These are phyloP conservation scores for Cadophora sp. DNA, from an alignment of 2,329 filamentous ascomycete species.

Conservation along the genomic window DNA sequence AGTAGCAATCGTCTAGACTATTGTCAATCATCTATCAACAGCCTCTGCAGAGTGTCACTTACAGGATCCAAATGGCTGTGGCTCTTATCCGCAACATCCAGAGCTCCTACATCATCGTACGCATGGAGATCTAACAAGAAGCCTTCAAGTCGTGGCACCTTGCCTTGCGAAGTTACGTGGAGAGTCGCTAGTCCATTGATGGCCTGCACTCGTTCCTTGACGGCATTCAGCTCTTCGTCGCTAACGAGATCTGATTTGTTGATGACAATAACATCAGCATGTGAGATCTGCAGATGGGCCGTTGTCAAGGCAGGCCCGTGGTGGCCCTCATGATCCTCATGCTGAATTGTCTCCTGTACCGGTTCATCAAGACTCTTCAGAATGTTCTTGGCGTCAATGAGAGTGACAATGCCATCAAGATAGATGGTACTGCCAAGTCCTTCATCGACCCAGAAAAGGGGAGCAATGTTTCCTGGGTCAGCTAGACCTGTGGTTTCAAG, in stretches of 20 bases:
- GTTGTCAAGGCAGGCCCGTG: slow-evolving; percentile 81
- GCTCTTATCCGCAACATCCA: slow-evolving; percentile 76
- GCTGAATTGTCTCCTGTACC: slow-evolving; percentile 57
- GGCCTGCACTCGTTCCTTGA: slow-evolving; percentile 74
- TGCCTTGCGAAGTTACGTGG: slow-evolving; percentile 79
- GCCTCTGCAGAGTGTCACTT: slow-evolving; percentile 44
- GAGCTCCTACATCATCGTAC: slow-evolving; percentile 80
- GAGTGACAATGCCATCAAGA: slow-evolving; percentile 93
- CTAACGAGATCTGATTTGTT: slow-evolving; percentile 92
- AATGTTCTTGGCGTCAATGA: slow-evolving; percentile 96
- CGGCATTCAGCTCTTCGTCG: slow-evolving; percentile 68
- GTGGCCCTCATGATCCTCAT: slow-evolving; percentile 57
- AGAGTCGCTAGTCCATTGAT: slow-evolving; percentile 92
- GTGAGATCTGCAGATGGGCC: slow-evolving; percentile 94
- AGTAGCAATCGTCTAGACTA: slow-evolving; percentile 78
- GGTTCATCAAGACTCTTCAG: slow-evolving; percentile 80
- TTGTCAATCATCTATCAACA: slow-evolving; percentile 22
- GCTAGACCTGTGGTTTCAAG: slow-evolving; percentile 95
- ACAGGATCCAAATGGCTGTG: slow-evolving; percentile 92
- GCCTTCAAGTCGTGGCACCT: slow-evolving; percentile 82
- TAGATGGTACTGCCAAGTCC: slow-evolving; percentile 95
- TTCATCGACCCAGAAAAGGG: slow-evolving; percentile 97
- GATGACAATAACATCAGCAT: slow-evolving; percentile 92
- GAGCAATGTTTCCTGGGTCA: slow-evolving; percentile 93
- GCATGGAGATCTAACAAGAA: slow-evolving; percentile 89